A percentile compares a stretch with the other conserved stretches of the same genome.
phyloP scores from a whole-genome alignment of 148 eudicot species.

The Pharnaceum exiguum region DNA sequence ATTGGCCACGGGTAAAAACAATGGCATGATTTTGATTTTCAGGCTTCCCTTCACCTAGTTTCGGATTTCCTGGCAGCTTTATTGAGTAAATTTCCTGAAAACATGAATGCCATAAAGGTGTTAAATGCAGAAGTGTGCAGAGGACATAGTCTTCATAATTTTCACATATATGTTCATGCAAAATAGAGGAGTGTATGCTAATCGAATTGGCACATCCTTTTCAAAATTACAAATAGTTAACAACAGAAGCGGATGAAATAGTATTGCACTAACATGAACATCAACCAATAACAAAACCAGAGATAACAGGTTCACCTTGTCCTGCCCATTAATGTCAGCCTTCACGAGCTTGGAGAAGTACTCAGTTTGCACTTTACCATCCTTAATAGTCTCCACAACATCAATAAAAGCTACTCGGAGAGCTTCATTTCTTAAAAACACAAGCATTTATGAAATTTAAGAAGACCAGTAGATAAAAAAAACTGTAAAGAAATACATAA shows the following conservation, averaged over 20 bases:
- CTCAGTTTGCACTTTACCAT: conserved; percentile 75
- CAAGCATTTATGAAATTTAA: not conserved
- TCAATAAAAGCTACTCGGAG: conserved; percentile 96
- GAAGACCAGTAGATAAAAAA: not conserved
- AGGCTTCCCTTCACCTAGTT: conserved; percentile 98
- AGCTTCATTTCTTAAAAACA: conserved; percentile 72
- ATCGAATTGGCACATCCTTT: no score
- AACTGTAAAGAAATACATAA: not conserved
- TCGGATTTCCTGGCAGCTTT: conserved; percentile 93
- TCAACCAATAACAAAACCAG: not conserved
- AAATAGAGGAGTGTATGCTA: not conserved
- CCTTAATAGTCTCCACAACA: conserved; percentile 75
- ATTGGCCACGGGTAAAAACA: conserved; percentile 93
- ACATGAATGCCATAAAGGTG: not conserved
- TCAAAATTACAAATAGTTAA: no score
- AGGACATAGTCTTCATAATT: no score
- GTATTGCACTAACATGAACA: no score
- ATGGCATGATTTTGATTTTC: conserved; percentile 99
- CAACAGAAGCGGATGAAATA: no score
- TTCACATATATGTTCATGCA: no score
- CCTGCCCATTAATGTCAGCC: conserved; percentile 90
- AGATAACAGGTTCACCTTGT: conserved; percentile 48
- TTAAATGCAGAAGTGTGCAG: not conserved
- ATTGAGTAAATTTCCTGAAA: conserved; percentile 89
- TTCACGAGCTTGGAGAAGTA: conserved; percentile 92